A percentile compares a stretch with the other conserved stretches of the same genome.
These are phyloP conservation scores for Oryza glumipatula DNA, from an alignment of 176 grass and related monocot species.

Conservation along the genomic window DNA sequence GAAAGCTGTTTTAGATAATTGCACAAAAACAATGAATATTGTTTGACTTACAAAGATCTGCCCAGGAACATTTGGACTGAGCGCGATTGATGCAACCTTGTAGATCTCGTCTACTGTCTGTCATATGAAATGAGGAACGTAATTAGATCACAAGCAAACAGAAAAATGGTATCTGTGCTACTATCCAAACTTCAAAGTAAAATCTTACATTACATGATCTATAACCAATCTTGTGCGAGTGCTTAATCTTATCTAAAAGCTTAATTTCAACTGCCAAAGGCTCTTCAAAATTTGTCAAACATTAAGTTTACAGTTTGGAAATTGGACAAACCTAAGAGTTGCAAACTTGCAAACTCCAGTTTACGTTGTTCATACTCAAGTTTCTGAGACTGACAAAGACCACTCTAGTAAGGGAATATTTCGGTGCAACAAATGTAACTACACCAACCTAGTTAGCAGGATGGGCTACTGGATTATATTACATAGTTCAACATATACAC, in stretches of 20 bases:
- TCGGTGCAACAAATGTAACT: conserved; percentile 18
- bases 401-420: conserved; percentile 14
- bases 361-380: conserved; percentile 19
- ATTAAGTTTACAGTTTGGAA: conserved; percentile 13
- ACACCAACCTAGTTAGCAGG: conserved; percentile 21
- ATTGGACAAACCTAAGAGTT: conserved; percentile 27
- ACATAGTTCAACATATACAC: conserved; percentile 1
- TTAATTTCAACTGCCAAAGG: conserved; percentile 17
- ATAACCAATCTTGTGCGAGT: not conserved
- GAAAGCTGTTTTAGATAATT: conserved; percentile 28
- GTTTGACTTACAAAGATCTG: conserved; percentile 96
- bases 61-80: conserved; percentile 96
- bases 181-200: conserved; percentile 18
- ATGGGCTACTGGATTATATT: conserved; percentile 3
- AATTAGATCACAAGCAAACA: conserved; percentile 23
- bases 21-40: conserved; percentile 9
- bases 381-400: conserved; percentile 14
- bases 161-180: not conserved
- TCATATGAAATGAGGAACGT: conserved; percentile 39
- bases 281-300: conserved; percentile 1
- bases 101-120: conserved; percentile 99
- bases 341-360: conserved; percentile 17
- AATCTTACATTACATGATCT: not conserved
- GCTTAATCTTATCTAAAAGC: not conserved
- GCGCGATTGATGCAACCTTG: conserved; percentile 87